These are phyloP conservation scores for Fusarium albidum DNA, from an alignment of 2,329 filamentous ascomycete species.

Conservation along the genomic window DNA sequence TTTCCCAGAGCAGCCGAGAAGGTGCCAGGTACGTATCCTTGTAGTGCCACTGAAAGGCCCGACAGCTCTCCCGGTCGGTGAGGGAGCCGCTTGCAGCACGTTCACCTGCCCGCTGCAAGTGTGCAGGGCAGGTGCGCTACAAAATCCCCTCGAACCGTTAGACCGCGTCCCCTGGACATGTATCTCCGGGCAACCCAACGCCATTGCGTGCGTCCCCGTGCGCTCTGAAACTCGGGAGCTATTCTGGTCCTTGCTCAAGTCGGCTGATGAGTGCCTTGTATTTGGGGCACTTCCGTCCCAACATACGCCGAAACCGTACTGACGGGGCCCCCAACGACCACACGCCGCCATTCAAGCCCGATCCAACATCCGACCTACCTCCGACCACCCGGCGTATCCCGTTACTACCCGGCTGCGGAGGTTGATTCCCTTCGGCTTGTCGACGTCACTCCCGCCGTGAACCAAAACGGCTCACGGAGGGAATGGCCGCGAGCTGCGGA, in stretches of 20 bases:
- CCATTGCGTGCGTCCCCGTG: conserved; percentile 2
- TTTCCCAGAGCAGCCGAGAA: conserved; percentile 24
- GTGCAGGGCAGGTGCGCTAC: too few species aligned
- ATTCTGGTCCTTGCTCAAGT: conserved; percentile 12
- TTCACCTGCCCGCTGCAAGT: conserved; percentile 21
- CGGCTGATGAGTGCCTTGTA: conserved; percentile 23
- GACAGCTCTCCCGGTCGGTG: conserved; percentile 6
- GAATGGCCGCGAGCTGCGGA: conserved; percentile 13
- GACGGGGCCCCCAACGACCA: conserved; percentile 17
- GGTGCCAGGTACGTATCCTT: conserved; percentile 11
- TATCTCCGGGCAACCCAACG: conserved; percentile 32
- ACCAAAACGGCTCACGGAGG: conserved; percentile 7
- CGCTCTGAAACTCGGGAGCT: conserved; percentile 11
- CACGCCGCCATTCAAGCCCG: background rate
- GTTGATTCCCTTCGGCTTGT: conserved; percentile 23
- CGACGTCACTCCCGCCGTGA: conserved; percentile 32
- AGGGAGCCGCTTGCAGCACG: conserved; percentile 20
- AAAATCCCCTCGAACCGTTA: background rate
- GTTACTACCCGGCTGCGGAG: conserved; percentile 34
- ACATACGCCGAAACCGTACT: conserved; percentile 25
- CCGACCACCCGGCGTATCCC: conserved; percentile 33
- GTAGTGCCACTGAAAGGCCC: too few species aligned
- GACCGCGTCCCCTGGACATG: conserved; percentile 33
- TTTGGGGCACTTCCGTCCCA: conserved; percentile 31
- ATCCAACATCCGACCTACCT: conserved; percentile 12